Evolutionary conservation across 2,329 filamentous ascomycete genomes (phyloP).

Genomic region (Claviceps sorghi): DNA sequence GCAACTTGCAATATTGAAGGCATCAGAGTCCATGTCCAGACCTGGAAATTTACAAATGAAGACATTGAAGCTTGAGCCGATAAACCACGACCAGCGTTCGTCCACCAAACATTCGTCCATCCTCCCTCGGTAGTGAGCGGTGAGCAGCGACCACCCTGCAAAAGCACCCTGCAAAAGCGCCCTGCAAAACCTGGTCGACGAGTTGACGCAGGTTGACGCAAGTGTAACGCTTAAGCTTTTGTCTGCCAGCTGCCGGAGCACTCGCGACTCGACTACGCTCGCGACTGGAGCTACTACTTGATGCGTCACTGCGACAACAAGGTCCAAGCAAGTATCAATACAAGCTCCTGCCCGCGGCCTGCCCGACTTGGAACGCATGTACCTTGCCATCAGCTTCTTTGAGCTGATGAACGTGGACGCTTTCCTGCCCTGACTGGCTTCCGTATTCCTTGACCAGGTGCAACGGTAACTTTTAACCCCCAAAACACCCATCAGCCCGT

Average conservation of each 20-base stretch:
- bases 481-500: not conserved
- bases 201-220: not conserved
- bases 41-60: no score
- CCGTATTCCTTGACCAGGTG: not conserved
- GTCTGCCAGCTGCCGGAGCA: not conserved
- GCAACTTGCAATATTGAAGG: no score
- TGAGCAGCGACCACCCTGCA: not conserved
- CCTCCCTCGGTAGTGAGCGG: no score
- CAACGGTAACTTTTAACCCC: not conserved
- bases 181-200: not conserved
- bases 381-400: not conserved
- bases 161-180: not conserved
- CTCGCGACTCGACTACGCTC: not conserved
- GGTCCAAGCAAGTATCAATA: not conserved
- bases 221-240: not conserved
- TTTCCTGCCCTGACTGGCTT: not conserved
- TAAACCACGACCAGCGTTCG: no score
- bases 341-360: not conserved
- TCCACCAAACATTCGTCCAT: not conserved
- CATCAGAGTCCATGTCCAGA: no score
- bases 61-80: no score
- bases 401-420: conserved; percentile 1
- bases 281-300: not conserved
- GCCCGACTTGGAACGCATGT: not conserved
- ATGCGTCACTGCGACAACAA: not conserved